Conservation (phyloP, 306 rosid genomes). For the Begonia fuchsioides region DNA sequence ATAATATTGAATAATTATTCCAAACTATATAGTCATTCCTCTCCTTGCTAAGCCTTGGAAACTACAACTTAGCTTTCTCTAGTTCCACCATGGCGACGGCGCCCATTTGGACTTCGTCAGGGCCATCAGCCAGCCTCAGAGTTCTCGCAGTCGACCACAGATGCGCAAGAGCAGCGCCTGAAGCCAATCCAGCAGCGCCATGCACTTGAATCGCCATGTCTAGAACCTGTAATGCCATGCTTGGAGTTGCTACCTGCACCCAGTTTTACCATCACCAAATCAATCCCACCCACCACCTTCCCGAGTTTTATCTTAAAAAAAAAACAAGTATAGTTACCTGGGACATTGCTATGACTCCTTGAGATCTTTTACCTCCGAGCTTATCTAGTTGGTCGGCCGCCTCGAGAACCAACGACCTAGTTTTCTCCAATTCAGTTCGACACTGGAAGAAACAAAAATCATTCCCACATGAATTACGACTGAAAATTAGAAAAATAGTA, state of each 20-base stretch:
- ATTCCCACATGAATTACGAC: neutral
- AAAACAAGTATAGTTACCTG: constrained; percentile 36
- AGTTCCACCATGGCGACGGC: constrained; percentile 88
- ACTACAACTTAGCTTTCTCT: constrained; percentile 50
- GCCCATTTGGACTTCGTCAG: constrained; percentile 94
- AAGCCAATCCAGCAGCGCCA: constrained; percentile 77
- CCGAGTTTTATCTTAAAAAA: neutral
- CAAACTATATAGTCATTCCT: too few relatives aligned
- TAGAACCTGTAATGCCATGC: constrained; percentile 75
- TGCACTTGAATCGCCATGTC: constrained; percentile 98
- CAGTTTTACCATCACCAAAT: constrained; percentile 1
- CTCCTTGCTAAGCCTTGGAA: neutral
- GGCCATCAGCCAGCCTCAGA: constrained; percentile 88
- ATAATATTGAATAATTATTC: too few relatives aligned
- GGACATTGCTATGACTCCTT: constrained; percentile 89
- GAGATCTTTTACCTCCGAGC: constrained; percentile 72
- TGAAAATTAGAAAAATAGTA: neutral
- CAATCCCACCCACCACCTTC: neutral
- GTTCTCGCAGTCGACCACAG: constrained; percentile 90
- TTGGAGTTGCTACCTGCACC: constrained; percentile 83
- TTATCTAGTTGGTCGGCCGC: constrained; percentile 92
- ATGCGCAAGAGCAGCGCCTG: constrained; percentile 83
- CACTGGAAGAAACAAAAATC: constrained; percentile 34
- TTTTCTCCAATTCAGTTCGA: constrained; percentile 69
- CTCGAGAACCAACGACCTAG: constrained; percentile 79